Conservation (phyloP, 2,329 filamentous ascomycete species). For the Xylaria sp. region DNA sequence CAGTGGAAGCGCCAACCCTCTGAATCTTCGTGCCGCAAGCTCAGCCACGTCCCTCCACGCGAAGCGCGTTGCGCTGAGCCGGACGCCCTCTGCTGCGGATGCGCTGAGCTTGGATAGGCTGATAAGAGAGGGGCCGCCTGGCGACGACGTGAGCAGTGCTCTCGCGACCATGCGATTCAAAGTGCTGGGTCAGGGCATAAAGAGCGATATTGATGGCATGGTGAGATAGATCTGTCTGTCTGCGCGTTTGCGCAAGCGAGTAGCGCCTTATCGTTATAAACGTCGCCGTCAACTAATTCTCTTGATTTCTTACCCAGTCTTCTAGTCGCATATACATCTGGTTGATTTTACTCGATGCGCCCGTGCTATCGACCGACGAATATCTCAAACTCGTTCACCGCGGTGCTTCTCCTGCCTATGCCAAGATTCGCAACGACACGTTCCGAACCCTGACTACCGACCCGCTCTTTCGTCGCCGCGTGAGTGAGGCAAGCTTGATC, state of each 20-base stretch:
- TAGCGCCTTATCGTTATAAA: neutral
- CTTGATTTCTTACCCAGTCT: constrained; percentile 66
- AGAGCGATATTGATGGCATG: constrained; percentile 83
- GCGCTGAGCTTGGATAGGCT: constrained; percentile 76
- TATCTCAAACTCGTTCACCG: constrained; percentile 93
- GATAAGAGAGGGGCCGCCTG: constrained; percentile 80
- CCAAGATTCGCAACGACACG: constrained; percentile 98
- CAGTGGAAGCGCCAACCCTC: constrained; percentile 53
- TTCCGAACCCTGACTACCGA: constrained; percentile 97
- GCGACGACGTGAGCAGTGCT: constrained; percentile 73
- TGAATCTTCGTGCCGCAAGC: constrained; percentile 50
- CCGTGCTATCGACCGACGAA: constrained; percentile 83
- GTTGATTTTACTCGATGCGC: constrained; percentile 90
- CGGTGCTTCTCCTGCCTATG: constrained; percentile 91
- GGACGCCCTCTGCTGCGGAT: constrained; percentile 62
- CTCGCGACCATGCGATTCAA: constrained; percentile 78
- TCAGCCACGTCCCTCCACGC: constrained; percentile 51
- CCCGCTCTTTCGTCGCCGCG: constrained; percentile 93
- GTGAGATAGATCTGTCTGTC: constrained; percentile 56
- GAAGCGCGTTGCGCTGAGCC: constrained; percentile 58
- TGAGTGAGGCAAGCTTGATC: constrained; percentile 94
- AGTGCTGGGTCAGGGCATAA: constrained; percentile 79
- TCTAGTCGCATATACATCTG: constrained; percentile 94
- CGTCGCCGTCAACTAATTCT: constrained; percentile 15
- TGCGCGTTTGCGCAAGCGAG: neutral